These are phyloP conservation scores for Colletotrichum sp. DNA, from an alignment of 2,329 filamentous ascomycete species.

Conservation along the genomic window DNA sequence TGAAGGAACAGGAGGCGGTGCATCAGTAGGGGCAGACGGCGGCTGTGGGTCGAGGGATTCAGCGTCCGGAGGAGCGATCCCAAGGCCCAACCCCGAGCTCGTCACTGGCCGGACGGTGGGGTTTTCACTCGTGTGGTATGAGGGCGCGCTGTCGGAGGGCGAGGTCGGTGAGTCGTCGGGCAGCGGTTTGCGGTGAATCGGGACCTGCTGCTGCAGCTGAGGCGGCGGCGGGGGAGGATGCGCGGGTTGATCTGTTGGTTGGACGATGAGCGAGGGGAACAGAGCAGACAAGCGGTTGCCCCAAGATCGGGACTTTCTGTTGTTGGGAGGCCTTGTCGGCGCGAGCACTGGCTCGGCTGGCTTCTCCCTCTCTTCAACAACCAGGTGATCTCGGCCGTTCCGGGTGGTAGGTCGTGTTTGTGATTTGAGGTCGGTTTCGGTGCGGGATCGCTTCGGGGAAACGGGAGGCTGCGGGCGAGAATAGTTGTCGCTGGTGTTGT, in stretches of 20 bases:
- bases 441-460: conserved; percentile 18
- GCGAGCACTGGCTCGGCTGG: conserved; percentile 21
- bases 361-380: conserved; percentile 10
- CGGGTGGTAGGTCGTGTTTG: background rate
- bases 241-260: conserved; percentile 30
- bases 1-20: conserved; percentile 12
- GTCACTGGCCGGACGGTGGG: conserved; percentile 3
- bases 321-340: conserved; percentile 12
- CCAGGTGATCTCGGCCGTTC: background rate
- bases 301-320: conserved; percentile 40
- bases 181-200: conserved; percentile 26
- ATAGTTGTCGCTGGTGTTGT: background rate
- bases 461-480: conserved; percentile 6
- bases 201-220: conserved; percentile 19
- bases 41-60: conserved; percentile 1
- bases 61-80: background rate
- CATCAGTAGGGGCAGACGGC: conserved; percentile 8
- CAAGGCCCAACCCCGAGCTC: conserved; percentile 3
- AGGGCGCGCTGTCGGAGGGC: conserved; percentile 14
- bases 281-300: conserved; percentile 38
- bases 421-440: conserved; percentile 1
- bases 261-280: conserved; percentile 42
- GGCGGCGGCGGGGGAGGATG: conserved; percentile 18
- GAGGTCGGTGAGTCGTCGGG: conserved; percentile 9
- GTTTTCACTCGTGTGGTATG: conserved; percentile 5